Evolutionary conservation across 2,329 filamentous ascomycete species (phyloP).

Genomic region (Ceratocystis harringtonii): DNA sequence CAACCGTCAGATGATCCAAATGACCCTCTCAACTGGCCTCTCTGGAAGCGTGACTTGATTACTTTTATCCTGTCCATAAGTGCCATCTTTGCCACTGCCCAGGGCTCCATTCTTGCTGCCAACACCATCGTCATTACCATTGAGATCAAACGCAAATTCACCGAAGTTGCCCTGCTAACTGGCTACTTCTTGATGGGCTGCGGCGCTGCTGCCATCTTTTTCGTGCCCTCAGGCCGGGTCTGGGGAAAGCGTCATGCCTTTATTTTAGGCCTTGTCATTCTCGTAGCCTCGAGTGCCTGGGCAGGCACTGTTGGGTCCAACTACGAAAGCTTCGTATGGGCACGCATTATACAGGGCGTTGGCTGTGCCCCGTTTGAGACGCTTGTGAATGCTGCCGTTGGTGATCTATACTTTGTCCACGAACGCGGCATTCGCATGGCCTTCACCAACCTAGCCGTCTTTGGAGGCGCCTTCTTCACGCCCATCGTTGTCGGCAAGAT

Average conservation of each 20-base stretch:
- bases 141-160: conserved; percentile 50
- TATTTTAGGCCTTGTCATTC: conserved; percentile 56
- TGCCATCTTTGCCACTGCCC: conserved; percentile 68
- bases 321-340: conserved; percentile 60
- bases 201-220: conserved; percentile 65
- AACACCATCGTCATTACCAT: conserved; percentile 67
- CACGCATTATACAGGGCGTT: conserved; percentile 73
- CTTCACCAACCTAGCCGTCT: conserved; percentile 45
- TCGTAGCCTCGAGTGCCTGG: conserved; percentile 65
- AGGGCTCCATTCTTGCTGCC: conserved; percentile 75
- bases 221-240: conserved; percentile 73
- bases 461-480: conserved; percentile 48
- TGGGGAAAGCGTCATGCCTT: conserved; percentile 91
- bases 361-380: conserved; percentile 81
- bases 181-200: conserved; percentile 78
- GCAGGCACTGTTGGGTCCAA: conserved; percentile 51
- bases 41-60: conserved; percentile 73
- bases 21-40: conserved; percentile 72
- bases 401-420: conserved; percentile 82
- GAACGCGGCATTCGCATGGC: conserved; percentile 79
- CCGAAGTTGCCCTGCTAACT: conserved; percentile 65
- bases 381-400: conserved; percentile 74
- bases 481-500: conserved; percentile 87
- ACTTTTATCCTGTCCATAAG: conserved; percentile 63
- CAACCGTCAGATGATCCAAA: conserved; percentile 86